These are phyloP conservation scores for Erysimum cheiri DNA, from an alignment of 441 rosid species.

Conservation along the genomic window DNA sequence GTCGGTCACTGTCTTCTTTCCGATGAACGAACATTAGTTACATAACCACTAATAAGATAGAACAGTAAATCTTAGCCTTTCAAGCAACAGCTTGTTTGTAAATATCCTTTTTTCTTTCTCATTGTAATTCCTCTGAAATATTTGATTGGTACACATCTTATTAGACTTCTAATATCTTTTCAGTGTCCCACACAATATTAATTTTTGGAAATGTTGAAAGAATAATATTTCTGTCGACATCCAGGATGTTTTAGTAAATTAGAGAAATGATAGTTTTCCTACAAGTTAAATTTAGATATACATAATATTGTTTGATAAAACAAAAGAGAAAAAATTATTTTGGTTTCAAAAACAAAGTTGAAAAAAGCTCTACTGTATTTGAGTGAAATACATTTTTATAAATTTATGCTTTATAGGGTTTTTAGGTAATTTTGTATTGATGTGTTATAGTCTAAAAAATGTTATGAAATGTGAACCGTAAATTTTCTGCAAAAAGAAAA, in stretches of 20 bases:
- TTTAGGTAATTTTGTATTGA: too few relatives aligned
- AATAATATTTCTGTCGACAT: conserved; percentile 8
- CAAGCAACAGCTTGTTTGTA: background rate
- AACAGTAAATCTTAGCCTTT: conserved; percentile 2
- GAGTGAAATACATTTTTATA: too few relatives aligned
- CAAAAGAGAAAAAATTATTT: too few relatives aligned
- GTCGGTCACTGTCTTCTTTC: background rate
- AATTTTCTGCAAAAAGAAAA: too few relatives aligned
- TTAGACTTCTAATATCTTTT: conserved; percentile 1
- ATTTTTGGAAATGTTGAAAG: conserved; percentile 5
- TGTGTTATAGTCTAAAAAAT: too few relatives aligned
- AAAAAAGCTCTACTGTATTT: background rate
- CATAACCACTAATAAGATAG: background rate
- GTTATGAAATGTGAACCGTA: too few relatives aligned
- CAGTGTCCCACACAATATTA: conserved; percentile 3
- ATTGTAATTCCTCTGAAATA: background rate
- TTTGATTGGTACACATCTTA: conserved; percentile 9
- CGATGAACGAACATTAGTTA: background rate
- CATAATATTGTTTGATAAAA: background rate
- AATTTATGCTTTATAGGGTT: too few relatives aligned
- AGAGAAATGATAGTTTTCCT: background rate
- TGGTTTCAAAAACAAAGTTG: background rate
- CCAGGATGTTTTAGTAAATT: background rate
- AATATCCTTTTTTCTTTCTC: background rate
- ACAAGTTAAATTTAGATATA: background rate